These are phyloP conservation scores for Citrus sp. DNA, from an alignment of 345 rosid genomes.

Conservation along the genomic window DNA sequence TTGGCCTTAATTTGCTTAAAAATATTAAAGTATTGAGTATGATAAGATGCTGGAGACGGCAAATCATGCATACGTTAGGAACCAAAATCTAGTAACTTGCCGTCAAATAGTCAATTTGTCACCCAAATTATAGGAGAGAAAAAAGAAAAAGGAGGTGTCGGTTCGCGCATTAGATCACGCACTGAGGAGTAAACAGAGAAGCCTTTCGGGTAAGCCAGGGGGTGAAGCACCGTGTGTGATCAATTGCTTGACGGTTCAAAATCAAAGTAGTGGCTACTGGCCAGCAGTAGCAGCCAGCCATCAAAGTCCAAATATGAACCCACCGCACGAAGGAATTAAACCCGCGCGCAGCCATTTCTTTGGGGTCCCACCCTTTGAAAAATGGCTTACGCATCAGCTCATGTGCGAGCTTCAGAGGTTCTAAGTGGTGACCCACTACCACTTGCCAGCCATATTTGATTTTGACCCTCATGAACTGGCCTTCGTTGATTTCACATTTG, in stretches of 20 bases:
- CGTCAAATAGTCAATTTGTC: not conserved
- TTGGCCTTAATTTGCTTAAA: no score
- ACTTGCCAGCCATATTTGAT: constrained; percentile 9
- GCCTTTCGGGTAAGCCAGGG: constrained; percentile 10
- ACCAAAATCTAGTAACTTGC: constrained; percentile 6
- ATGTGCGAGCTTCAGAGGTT: not conserved
- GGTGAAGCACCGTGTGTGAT: not conserved
- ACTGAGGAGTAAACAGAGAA: not conserved
- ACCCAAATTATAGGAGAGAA: not conserved
- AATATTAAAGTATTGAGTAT: no score
- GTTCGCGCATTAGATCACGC: constrained; percentile 2
- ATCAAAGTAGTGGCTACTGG: not conserved
- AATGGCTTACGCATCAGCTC: not conserved
- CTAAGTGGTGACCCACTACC: constrained; percentile 1
- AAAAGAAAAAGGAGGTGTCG: not conserved
- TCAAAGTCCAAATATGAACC: not conserved
- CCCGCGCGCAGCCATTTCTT: not conserved
- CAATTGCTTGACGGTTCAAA: not conserved
- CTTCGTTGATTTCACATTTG: not conserved
- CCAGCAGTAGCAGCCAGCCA: not conserved
- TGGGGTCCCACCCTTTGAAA: not conserved
- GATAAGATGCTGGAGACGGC: not conserved
- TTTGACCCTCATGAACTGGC: constrained; percentile 2
- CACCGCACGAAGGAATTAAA: not conserved
- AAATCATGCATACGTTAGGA: not conserved